Percentiles rank a stretch among this genome's conserved stretches.
Conservation (phyloP, 345 rosid genomes). For the Eucalyptus rudis region DNA sequence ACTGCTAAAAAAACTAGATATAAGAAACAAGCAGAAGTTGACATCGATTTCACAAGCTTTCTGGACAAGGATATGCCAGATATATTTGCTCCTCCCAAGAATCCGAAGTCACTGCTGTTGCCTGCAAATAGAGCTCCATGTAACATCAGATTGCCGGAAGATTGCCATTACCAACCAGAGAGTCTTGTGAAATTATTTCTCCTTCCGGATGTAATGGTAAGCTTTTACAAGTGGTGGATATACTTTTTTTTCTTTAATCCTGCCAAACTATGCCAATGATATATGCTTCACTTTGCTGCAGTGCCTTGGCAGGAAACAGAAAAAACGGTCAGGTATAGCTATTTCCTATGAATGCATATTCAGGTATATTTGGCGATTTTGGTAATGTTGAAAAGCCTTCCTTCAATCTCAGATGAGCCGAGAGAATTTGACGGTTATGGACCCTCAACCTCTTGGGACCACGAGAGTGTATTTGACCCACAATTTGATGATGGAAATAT, state of each 20-base stretch:
- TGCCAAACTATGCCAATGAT: not conserved
- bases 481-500: conserved; percentile 45
- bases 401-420: conserved; percentile 31
- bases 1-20: conserved; percentile 46
- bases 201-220: conserved; percentile 75
- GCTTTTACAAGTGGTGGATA: not conserved
- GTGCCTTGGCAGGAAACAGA: conserved; percentile 74
- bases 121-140: conserved; percentile 58
- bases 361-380: not conserved
- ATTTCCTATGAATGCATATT: not conserved
- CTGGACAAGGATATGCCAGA: conserved; percentile 55
- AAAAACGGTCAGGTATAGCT: conserved; percentile 46
- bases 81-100: conserved; percentile 75
- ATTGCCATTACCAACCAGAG: conserved; percentile 97
- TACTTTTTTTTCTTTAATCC: not conserved
- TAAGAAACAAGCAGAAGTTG: conserved; percentile 56
- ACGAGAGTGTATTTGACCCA: conserved; percentile 33
- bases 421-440: conserved; percentile 39
- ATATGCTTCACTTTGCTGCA: conserved; percentile 20
- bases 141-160: conserved; percentile 79
- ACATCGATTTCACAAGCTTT: conserved; percentile 64
- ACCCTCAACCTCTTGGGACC: conserved; percentile 47
- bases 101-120: conserved; percentile 57
- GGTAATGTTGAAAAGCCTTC: not conserved
- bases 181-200: conserved; percentile 79